Conservation (phyloP, 805 yeast species). For the Torulaspora franciscae region DNA sequence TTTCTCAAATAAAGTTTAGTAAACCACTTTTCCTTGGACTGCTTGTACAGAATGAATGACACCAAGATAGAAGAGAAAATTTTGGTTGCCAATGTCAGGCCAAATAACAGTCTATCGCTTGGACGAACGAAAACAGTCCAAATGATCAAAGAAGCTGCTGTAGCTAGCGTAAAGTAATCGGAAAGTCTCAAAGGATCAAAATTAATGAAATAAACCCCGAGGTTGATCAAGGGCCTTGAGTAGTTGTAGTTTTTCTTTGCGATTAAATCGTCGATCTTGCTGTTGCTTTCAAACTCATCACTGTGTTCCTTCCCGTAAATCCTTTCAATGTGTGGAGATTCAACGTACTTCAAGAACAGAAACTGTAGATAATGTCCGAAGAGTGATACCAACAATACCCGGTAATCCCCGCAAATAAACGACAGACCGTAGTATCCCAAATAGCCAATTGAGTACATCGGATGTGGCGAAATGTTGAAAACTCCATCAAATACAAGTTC, state of each 20-base stretch:
- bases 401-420: constrained; percentile 66
- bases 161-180: constrained; percentile 50
- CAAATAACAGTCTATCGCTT: constrained; percentile 31
- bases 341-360: constrained; percentile 66
- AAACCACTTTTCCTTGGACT: constrained; percentile 56
- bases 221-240: constrained; percentile 53
- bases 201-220: constrained; percentile 43
- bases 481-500: constrained; percentile 83
- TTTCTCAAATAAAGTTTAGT: constrained; percentile 60
- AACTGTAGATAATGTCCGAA: constrained; percentile 76
- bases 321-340: constrained; percentile 82
- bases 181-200: constrained; percentile 60
- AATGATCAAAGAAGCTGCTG: constrained; percentile 40
- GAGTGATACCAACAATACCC: constrained; percentile 62
- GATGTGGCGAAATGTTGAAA: constrained; percentile 85
- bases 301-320: constrained; percentile 52
- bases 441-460: constrained; percentile 88
- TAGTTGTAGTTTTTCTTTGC: constrained; percentile 41
- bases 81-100: constrained; percentile 45
- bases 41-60: constrained; percentile 49
- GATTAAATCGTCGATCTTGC: constrained; percentile 34
- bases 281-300: constrained; percentile 34
- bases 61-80: constrained; percentile 47
- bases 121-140: constrained; percentile 33
- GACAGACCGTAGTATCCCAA: constrained; percentile 85